Evolutionary conservation across 441 rosid genomes (phyloP).

Genomic region (Jatropha podagrica): DNA sequence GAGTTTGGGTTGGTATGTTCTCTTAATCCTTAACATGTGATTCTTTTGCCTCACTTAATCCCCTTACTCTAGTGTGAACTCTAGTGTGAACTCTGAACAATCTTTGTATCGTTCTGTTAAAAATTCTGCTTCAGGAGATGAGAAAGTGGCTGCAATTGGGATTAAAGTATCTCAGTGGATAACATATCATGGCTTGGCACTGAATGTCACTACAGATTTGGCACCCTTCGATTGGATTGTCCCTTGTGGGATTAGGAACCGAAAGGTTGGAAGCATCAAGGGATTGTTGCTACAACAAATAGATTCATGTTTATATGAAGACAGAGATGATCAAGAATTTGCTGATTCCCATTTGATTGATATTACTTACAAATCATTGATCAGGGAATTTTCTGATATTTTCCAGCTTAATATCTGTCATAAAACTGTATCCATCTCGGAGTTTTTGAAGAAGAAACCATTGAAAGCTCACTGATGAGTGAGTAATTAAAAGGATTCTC

Average conservation of each 20-base stretch:
- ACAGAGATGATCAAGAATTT: not conserved
- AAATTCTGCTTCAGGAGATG: slow-evolving; percentile 50
- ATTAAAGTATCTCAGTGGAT: slow-evolving; percentile 78
- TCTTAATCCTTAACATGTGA: not conserved
- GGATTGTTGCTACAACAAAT: slow-evolving; percentile 34
- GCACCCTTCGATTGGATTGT: slow-evolving; percentile 71
- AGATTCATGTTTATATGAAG: slow-evolving; percentile 2
- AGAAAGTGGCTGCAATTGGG: slow-evolving; percentile 81
- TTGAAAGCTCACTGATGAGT: not conserved
- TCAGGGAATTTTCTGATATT: slow-evolving; percentile 65
- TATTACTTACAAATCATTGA: slow-evolving; percentile 45
- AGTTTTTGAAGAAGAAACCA: slow-evolving; percentile 13
- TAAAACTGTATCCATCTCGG: slow-evolving; percentile 21
- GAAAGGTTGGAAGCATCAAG: slow-evolving; percentile 69
- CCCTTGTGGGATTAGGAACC: slow-evolving; percentile 77
- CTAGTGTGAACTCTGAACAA: slow-evolving; percentile 14
- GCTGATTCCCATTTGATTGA: slow-evolving; percentile 46
- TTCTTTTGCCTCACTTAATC: not conserved
- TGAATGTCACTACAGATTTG: slow-evolving; percentile 77
- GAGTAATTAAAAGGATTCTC: not conserved
- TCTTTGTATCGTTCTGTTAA: slow-evolving; percentile 1
- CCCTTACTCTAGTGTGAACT: slow-evolving; percentile 8
- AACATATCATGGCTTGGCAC: slow-evolving; percentile 78
- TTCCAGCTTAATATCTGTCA: slow-evolving; percentile 57
- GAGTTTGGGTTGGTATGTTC: slow-evolving; percentile 83